Conservation (phyloP, 495 filamentous ascomycete species). For the Letharia lupina region DNA sequence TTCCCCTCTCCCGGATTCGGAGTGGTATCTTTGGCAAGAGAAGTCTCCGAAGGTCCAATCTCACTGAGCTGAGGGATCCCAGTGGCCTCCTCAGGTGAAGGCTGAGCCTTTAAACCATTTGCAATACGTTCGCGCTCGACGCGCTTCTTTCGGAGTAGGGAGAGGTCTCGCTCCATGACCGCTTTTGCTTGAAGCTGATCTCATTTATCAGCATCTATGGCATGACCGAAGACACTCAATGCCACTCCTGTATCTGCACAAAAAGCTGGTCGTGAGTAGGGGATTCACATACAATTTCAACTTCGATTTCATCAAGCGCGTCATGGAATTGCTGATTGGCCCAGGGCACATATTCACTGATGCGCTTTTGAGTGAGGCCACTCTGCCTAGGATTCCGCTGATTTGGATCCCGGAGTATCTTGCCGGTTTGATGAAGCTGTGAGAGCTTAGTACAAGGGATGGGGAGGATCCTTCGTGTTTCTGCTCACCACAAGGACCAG, state of each 20-base stretch:
- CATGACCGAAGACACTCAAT: background rate
- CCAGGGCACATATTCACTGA: conserved; percentile 37
- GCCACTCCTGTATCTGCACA: background rate
- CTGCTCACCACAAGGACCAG: conserved; percentile 40
- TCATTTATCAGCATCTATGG: conserved; percentile 6
- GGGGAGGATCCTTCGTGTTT: background rate
- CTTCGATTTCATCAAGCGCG: conserved; percentile 43
- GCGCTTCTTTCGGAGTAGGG: conserved; percentile 20
- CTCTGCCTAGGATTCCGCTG: conserved; percentile 19
- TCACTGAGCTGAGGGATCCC: background rate
- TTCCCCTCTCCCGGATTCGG: background rate
- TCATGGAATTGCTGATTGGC: conserved; percentile 42
- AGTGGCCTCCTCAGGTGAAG: background rate
- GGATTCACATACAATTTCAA: conserved; percentile 42
- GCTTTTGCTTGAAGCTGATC: conserved; percentile 25
- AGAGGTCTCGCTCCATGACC: conserved; percentile 25
- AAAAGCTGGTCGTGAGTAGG: background rate
- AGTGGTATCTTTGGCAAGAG: background rate
- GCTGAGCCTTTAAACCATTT: conserved; percentile 8
- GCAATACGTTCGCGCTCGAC: conserved; percentile 21
- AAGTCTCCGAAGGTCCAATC: background rate
- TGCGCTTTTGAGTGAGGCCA: conserved; percentile 27
- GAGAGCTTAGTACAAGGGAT: background rate
- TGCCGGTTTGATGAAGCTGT: conserved; percentile 43
- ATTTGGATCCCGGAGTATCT: conserved; percentile 34